Conservation (phyloP, 495 filamentous ascomycete species). For the Podospora didyma region DNA sequence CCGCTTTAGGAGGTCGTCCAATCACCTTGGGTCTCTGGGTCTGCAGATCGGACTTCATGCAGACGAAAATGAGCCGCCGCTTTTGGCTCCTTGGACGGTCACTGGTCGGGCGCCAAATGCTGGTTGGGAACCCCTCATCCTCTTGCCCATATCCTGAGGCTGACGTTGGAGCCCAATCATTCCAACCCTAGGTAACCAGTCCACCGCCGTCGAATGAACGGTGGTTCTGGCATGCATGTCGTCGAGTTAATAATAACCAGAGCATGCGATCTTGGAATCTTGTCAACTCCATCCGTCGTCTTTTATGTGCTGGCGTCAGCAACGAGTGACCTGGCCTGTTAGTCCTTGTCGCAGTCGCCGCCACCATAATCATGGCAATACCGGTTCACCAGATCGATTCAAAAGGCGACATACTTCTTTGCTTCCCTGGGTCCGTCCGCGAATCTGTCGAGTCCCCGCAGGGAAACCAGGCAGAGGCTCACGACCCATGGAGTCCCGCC, state of each 20-base stretch:
- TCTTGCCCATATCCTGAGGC: neutral
- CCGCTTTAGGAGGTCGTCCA: no score
- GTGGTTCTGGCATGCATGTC: neutral
- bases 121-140: neutral
- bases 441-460: neutral
- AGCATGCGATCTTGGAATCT: no score
- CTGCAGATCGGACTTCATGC: neutral
- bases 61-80: neutral
- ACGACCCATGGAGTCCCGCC: conserved; percentile 1
- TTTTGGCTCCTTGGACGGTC: neutral
- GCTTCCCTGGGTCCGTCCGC: neutral
- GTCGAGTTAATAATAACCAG: neutral
- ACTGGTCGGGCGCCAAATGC: neutral
- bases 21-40: no score
- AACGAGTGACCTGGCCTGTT: neutral
- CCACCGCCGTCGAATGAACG: neutral
- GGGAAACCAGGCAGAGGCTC: neutral
- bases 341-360: neutral
- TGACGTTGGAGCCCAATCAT: neutral
- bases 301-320: neutral
- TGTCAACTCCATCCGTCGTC: no score
- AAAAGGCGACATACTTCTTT: conserved; percentile 10
- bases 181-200: neutral
- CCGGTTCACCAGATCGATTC: conserved; percentile 9
- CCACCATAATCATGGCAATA: neutral